These are phyloP conservation scores for Ceriops zippeliana DNA, from an alignment of 345 rosid species.

Conservation along the genomic window DNA sequence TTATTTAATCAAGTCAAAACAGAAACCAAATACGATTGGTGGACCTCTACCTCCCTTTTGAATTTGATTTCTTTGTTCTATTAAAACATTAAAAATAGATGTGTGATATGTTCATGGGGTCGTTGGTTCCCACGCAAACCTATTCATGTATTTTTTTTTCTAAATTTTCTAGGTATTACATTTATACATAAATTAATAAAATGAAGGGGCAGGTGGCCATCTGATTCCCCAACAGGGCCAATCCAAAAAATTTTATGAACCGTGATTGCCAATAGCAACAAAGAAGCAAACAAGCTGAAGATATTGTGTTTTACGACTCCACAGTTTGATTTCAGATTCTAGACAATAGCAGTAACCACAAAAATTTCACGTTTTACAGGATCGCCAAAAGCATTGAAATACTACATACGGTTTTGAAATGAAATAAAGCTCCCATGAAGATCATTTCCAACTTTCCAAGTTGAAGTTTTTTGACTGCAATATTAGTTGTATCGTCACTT, in stretches of 20 bases:
- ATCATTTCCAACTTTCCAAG: background rate
- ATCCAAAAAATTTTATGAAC: too few relatives aligned
- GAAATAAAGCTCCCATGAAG: background rate
- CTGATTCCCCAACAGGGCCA: too few relatives aligned
- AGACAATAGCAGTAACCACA: background rate
- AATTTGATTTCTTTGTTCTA: background rate
- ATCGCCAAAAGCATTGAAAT: background rate
- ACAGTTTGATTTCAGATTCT: background rate
- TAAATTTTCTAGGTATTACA: too few relatives aligned
- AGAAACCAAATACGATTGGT: background rate
- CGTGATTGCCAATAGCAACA: background rate
- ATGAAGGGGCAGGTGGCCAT: too few relatives aligned
- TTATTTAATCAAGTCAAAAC: background rate
- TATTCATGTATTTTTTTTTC: too few relatives aligned
- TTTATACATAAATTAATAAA: too few relatives aligned
- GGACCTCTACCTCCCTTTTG: conserved; percentile 16
- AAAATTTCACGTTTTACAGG: background rate
- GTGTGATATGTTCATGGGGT: too few relatives aligned
- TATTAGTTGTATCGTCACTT: background rate
- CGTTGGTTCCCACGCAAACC: too few relatives aligned
- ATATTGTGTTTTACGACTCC: background rate
- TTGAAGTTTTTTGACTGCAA: background rate
- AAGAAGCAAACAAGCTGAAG: background rate
- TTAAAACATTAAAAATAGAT: too few relatives aligned
- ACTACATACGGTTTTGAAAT: background rate